Conservation (phyloP, 176 grass and related monocot genomes). For the Triticum turgidum region DNA sequence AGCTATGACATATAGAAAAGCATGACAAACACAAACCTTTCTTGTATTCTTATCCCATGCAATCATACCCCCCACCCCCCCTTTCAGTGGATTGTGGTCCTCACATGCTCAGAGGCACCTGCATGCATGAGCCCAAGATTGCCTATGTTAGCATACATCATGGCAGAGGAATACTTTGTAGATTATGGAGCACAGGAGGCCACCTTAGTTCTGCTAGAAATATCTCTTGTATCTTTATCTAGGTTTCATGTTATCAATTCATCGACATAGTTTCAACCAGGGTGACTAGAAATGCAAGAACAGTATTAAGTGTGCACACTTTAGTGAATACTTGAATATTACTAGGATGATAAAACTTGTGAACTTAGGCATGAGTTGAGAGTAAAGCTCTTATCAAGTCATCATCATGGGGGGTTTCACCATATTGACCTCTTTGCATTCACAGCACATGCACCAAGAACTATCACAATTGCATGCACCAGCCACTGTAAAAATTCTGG, state of each 20-base stretch:
- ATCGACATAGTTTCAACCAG: not conserved
- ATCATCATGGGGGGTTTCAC: not conserved
- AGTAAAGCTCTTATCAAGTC: not conserved
- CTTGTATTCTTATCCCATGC: not conserved
- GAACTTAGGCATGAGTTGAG: not conserved
- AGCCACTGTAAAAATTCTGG: not conserved
- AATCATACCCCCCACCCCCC: too few relatives aligned
- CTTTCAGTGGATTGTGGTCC: not conserved
- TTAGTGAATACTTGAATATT: conserved; percentile 11
- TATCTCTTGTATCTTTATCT: not conserved
- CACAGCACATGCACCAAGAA: not conserved
- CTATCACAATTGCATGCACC: not conserved
- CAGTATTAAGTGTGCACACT: not conserved
- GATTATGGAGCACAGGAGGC: not conserved
- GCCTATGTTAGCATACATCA: not conserved
- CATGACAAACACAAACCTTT: not conserved
- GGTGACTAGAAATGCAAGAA: not conserved
- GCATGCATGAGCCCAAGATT: not conserved
- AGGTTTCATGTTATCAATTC: not conserved
- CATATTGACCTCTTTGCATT: conserved; percentile 7
- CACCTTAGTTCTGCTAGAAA: conserved; percentile 1
- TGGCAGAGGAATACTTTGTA: not conserved
- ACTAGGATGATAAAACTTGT: not conserved
- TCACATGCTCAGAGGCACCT: not conserved
- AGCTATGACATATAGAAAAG: not conserved